Evolutionary conservation across 306 rosid genomes (phyloP), one percentile per base, ranked within the genome.

Genomic region (Arachis stenosperma): DNA sequence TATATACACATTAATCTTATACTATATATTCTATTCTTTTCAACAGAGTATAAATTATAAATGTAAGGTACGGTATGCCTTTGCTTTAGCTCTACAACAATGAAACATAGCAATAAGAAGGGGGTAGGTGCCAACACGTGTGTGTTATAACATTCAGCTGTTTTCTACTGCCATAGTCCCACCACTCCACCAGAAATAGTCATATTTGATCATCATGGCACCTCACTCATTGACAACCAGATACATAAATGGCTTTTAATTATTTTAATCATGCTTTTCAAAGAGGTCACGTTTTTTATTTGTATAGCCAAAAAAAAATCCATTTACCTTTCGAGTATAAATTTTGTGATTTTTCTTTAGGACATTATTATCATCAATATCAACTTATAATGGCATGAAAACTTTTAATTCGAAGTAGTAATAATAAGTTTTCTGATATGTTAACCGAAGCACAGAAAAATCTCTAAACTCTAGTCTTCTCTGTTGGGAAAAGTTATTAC

Each of bases 31-130:
- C 14, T 4, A 61, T 22, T 22, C 1, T 22, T 22, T 22, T 22
- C 27, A 48, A 44, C n/a, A 22, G 17, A 15, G 11, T 6, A 7
- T 2, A 1, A 15, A 69, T 10, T 22, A 22, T 22, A 22, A 22
- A 22, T 22, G 27, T 22, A 22, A 22, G 27, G 27, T 22, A 22
- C 1, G 27, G 27, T 22, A 22, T 22, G 74, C 60, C 81, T 71
- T 81, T 75, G 54, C 84, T 65, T 76, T 9, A 40, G 75, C 57
- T 41, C 37, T 42, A 65, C 71, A 42, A 73, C 27, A 22, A 22
- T 22, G 27, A 22, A 22, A 22, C 27, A 22, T 40, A 58, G 2
- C n/a, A 5, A 48, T 54, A 17, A 22, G 27, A 22, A 22, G 37
- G 37, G 37, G 37, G 71, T 50, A 68, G 70, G 46, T 33, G 61